Conservation (phyloP, 306 rosid species). For the Prunus salicina region DNA sequence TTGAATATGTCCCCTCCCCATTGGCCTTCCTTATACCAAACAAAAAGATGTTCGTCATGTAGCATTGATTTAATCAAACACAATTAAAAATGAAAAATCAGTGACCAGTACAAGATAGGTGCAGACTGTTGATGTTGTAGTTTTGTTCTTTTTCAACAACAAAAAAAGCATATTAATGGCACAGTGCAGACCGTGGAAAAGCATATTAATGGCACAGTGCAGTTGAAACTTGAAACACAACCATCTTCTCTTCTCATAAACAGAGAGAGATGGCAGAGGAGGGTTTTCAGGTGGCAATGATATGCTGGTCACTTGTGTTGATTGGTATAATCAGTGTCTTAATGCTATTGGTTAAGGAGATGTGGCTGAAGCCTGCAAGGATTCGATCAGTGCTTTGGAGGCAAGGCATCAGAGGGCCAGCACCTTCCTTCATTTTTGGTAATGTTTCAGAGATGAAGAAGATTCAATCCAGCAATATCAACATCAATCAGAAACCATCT, state of each 20-base stretch:
- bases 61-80: no score
- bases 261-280: neutral
- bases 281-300: neutral
- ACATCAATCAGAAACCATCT: neutral
- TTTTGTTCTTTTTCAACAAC: no score
- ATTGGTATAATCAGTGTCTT: neutral
- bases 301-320: slow-evolving; percentile 1
- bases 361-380: slow-evolving; percentile 14
- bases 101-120: no score
- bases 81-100: no score
- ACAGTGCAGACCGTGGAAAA: no score
- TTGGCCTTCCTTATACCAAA: no score
- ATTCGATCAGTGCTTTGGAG: slow-evolving; percentile 5
- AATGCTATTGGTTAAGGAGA: neutral
- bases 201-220: no score
- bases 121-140: no score
- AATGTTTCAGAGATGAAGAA: slow-evolving; percentile 7
- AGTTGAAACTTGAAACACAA: no score
- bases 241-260: neutral
- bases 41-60: no score
- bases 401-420: slow-evolving; percentile 16
- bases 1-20: no score
- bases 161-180: no score
- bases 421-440: slow-evolving; percentile 1
- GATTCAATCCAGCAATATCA: neutral